Conservation (phyloP, 139 green algal species). For the Chlamydomonas applanata region DNA sequence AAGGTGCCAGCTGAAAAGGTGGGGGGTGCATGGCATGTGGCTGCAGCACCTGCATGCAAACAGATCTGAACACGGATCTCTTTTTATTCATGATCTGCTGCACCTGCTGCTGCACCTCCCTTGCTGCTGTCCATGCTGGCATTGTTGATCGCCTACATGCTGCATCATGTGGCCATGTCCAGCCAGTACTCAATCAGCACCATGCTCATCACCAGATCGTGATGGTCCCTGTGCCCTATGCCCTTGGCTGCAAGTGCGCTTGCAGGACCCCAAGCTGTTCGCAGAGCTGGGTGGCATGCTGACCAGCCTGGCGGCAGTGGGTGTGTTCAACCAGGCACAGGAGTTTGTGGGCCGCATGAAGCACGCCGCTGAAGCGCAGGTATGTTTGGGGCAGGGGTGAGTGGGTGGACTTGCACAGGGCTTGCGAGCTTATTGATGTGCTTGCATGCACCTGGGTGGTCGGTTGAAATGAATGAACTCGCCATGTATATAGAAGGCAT, state of each 20-base stretch:
- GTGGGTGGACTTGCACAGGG: not conserved
- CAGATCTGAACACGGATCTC: too few species aligned
- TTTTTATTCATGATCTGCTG: too few species aligned
- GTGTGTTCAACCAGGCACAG: not conserved
- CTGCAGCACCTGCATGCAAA: too few species aligned
- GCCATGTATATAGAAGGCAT: too few species aligned
- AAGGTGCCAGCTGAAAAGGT: conserved; percentile 1
- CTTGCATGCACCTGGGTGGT: too few species aligned
- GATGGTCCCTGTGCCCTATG: too few species aligned
- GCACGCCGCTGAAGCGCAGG: not conserved
- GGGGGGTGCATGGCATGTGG: not conserved
- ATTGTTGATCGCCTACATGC: not conserved
- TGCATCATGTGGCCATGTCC: too few species aligned
- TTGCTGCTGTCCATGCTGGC: not conserved
- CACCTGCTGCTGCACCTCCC: not conserved
- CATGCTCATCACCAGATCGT: too few species aligned
- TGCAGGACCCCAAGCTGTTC: conserved; percentile 9
- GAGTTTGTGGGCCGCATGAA: conserved; percentile 9
- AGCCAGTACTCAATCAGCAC: too few species aligned
- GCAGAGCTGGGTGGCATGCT: conserved; percentile 3
- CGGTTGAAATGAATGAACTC: too few species aligned
- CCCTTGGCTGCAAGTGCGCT: too few species aligned
- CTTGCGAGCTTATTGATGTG: too few species aligned
- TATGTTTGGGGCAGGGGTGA: not conserved
- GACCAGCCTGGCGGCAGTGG: conserved; percentile 2